Evolutionary conservation across 768 basidiomycete species (phyloP), one percentile per base, ranked within the genome.

Genomic region (Panellus pusillus): DNA sequence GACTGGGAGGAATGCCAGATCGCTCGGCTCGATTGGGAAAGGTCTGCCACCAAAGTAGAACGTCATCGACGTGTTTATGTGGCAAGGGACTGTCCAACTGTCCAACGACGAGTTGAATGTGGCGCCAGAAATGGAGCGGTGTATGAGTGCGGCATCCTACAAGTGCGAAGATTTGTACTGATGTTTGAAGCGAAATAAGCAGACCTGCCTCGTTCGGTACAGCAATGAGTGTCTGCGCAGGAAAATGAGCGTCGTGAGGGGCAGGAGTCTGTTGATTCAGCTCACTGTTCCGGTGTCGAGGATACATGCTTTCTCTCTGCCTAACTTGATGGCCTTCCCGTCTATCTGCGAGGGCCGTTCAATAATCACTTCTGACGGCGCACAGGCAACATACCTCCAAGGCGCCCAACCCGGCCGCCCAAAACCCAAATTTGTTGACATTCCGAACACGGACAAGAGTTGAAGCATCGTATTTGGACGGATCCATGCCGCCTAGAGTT

Each of bases 1-100:
- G 9, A 81, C 44, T 8, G 86, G 82, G 14, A 74, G 54, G 56
- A 84, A 79, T 6, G 79, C 70, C 19, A 89, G 65, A 65, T 89
- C 86, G 44, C 73, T 68, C 9, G 85, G 70, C 47, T 82, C 73
- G 55, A 88, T 84, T n/a, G 73, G 52, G 62, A 90, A 91, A 18
- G 71, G 56, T 19, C 69, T 60, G 6, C 81, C 79, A n/a, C 82
- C 82, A 50, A 91, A 81, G 7, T 73, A 76, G 46, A 91, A 69
- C 1, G 82, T 74, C 36, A 88, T 65, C 38, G 69, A 70, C 12
- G 80, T 70, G 44, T 68, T 76, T 13, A 79, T 79, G 20, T 76
- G 82, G 70, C 89, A 91, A 2, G 89, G 87, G 47, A 91, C 72
- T 9, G 75, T 83, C 75, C 77, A 88, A 68, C 61, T 74, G 70